Evolutionary conservation across 345 rosid genomes (phyloP), one percentile per base, ranked within the genome.

Genomic region (Carallia brachiata): DNA sequence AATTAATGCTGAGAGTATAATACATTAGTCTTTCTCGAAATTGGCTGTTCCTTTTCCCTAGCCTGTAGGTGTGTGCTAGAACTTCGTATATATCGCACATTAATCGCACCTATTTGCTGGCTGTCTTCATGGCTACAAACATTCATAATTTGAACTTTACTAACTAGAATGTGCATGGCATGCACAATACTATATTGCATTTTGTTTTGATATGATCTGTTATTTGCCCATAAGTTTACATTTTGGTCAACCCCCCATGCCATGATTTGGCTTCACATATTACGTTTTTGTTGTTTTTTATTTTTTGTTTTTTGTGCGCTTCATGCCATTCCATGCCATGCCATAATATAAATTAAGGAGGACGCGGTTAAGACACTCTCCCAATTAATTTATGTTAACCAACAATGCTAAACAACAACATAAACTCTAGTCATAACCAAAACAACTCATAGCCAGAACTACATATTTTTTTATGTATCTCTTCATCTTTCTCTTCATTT

Each of bases 181-280:
- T 19, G 32, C 65, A 37, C 72, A 73, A 19, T 9, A 0, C 1
- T 27, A 62, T 23, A 62, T 62, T 54, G 57, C 68, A 18, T 62
- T 19, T 54, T 40, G 16, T 36, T 61, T 57, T 68, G 12, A 54
- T 31, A 50, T 48, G 17, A 6, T 44, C 5, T 12, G 36, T 40
- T 18, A 12, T 30, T 68, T 5, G 62, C 10, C 9, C 30, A 67
- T 56, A 50, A 63, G 48, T 65, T 63, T 47, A 31, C 66, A 18
- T 36, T 34, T 70, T 63, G 80, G 86, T 84, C 88, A 80, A 82
- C 86, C 81, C 69, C 69, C 67, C 71, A 62, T 47, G 58, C 63
- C 47, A 65, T 80, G 57, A 73, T 36, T 44, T 44, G 18, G 37
- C 37, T 52, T 32, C 23, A 50, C 39, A 56, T 44, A n/a, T 54